Evolutionary conservation across 139 green algal genomes (phyloP).

Genomic region (Astrephomene gubernaculifera): DNA sequence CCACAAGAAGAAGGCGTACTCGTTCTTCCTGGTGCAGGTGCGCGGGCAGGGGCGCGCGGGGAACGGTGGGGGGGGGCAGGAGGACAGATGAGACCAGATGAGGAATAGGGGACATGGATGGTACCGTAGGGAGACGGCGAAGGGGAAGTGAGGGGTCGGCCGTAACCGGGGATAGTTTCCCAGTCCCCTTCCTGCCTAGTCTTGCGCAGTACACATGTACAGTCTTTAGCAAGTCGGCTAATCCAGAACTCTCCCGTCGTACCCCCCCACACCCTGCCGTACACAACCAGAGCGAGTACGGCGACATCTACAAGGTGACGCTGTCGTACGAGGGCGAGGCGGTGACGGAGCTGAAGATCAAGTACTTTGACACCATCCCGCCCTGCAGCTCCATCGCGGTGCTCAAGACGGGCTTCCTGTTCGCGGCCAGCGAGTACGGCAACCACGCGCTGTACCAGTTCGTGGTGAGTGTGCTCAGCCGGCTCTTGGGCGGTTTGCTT

Average conservation of each 20-base stretch:
- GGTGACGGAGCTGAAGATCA: constrained; percentile 92
- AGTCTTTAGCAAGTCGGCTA: too few relatives aligned
- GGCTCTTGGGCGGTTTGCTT: too few relatives aligned
- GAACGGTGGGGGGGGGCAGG: too few relatives aligned
- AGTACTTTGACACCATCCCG: constrained; percentile 99
- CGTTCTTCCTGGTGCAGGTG: constrained; percentile 96
- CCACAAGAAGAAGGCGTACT: constrained; percentile 91
- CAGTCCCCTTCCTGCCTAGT: too few relatives aligned
- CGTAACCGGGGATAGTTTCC: too few relatives aligned
- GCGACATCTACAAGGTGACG: constrained; percentile 97
- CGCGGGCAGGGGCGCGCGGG: neutral
- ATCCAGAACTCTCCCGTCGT: too few relatives aligned
- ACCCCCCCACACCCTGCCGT: too few relatives aligned
- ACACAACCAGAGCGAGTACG: constrained; percentile 95
- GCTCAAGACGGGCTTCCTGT: constrained; percentile 97
- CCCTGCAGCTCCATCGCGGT: constrained; percentile 87
- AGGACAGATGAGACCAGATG: too few relatives aligned
- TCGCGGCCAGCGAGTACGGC: constrained; percentile 95
- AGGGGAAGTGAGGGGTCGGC: too few relatives aligned
- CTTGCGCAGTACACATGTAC: too few relatives aligned
- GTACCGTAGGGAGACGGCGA: too few relatives aligned
- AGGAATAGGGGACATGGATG: too few relatives aligned
- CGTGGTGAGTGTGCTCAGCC: constrained; percentile 64
- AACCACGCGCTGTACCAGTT: constrained; percentile 99
- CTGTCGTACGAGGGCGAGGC: constrained; percentile 80